A percentile compares a stretch with the other conserved stretches of the same genome.
phyloP scores from a whole-genome alignment of 805 yeast genomes.

The Lachancea lanzarotensis region DNA sequence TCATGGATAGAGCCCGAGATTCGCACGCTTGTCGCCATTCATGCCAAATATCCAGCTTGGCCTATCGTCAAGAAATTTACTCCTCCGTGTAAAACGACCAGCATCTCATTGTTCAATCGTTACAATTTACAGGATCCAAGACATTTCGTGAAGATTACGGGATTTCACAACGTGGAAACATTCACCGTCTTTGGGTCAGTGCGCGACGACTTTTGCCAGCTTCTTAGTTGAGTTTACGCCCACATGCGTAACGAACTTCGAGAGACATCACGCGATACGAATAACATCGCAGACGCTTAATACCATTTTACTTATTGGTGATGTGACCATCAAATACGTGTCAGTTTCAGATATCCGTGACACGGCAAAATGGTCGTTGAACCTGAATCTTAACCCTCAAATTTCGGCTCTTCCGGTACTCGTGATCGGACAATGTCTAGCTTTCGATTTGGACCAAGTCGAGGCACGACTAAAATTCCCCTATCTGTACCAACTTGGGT shows the following conservation, averaged over 20 bases:
- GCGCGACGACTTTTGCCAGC: slow-evolving; percentile 19
- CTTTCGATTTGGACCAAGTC: slow-evolving; percentile 25
- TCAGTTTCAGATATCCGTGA: slow-evolving; percentile 1
- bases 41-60: slow-evolving; percentile 8
- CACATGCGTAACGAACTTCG: slow-evolving; percentile 25
- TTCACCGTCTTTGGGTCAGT: slow-evolving; percentile 23
- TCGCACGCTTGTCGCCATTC: background rate
- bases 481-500: slow-evolving; percentile 2
- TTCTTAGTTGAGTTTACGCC: slow-evolving; percentile 32
- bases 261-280: slow-evolving; percentile 18
- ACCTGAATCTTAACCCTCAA: background rate
- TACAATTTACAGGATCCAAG: slow-evolving; percentile 9
- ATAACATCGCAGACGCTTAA: slow-evolving; percentile 23
- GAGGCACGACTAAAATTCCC: slow-evolving; percentile 14
- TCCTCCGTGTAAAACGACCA: slow-evolving; percentile 9
- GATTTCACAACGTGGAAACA: slow-evolving; percentile 19
- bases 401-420: slow-evolving; percentile 14
- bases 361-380: background rate
- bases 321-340: slow-evolving; percentile 8
- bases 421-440: slow-evolving; percentile 18
- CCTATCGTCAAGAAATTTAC: slow-evolving; percentile 6
- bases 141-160: slow-evolving; percentile 22
- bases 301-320: slow-evolving; percentile 25
- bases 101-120: slow-evolving; percentile 9
- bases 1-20: slow-evolving; percentile 19